Evolutionary conservation across 2,329 filamentous ascomycete genomes (phyloP), one percentile per base, ranked within the genome.

Genomic region (Dothistroma septosporum): DNA sequence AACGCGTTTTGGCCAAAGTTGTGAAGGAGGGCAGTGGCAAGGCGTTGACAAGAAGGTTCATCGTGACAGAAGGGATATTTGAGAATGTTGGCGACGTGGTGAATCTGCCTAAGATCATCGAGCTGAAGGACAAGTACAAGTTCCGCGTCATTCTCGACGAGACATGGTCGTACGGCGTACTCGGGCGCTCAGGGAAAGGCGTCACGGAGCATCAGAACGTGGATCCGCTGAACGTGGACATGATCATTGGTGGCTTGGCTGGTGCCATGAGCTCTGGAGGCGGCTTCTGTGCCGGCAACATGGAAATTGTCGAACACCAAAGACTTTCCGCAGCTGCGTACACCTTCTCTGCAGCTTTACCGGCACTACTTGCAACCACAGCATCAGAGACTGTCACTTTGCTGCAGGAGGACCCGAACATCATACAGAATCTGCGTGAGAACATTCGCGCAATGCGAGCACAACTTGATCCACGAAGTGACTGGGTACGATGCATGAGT

Each of bases 81-180:
- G 95, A 99, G 78, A 91, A 89, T 59, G 84, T 90, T 22, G 94
- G 94, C 55, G 93, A 97, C 74, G 86, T 88, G 69, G 86, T 88
- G 22, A 84, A 97, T 74, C 78, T 99, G 64, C 93, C 92, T 2
- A 92, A 88, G 73, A 85, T 99, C 69, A 90, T 97, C 65, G 93
- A 96, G 74, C 82, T 99, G 68, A 97, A 97, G 78, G 87, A 92
- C 68, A 90, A 89, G 75, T 97, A 97, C 84, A 99, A 97, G 79
- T 99, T 97, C 80, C 91, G 94, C 70, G 85, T 99, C 59, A 96
- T 97, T 66, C 86, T 99, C 41, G 94, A 99, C 75, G 94, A 99
- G 80, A 96, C 92, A 1, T 96, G 91, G 88, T 97, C 92, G 0
- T 99, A 97, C 74, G 95, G 93, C 62, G 90, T 97, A 19, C 84